phyloP scores from a whole-genome alignment of 2,329 filamentous ascomycete species.

The Claviceps sp. region DNA sequence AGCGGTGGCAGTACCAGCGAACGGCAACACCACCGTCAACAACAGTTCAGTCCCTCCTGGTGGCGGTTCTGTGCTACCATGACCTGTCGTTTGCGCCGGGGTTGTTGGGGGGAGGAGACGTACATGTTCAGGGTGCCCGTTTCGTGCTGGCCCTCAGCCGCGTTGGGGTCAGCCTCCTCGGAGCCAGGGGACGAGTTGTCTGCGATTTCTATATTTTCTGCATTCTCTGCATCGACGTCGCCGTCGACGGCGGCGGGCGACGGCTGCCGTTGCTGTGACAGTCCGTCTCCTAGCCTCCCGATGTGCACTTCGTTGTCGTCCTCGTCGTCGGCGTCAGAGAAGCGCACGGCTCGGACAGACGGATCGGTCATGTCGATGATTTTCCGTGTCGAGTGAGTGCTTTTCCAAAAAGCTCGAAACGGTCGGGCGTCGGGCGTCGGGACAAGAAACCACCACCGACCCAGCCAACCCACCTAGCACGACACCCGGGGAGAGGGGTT shows the following conservation, averaged over 20 bases:
- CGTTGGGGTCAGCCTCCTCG: conserved; percentile 26
- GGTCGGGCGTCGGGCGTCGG: neutral
- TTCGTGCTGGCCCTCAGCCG: conserved; percentile 36
- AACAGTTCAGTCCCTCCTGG: conserved; percentile 15
- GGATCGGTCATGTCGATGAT: conserved; percentile 27
- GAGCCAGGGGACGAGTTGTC: conserved; percentile 15
- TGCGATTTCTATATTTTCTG: too few relatives aligned
- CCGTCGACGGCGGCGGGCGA: conserved; percentile 12
- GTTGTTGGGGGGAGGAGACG: conserved; percentile 9
- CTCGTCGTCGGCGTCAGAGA: conserved; percentile 36
- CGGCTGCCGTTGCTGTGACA: conserved; percentile 12
- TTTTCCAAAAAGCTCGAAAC: neutral
- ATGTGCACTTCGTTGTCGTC: conserved; percentile 28
- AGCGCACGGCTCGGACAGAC: conserved; percentile 43
- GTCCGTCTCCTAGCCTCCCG: conserved; percentile 27
- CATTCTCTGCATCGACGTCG: conserved; percentile 10
- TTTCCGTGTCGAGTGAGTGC: neutral
- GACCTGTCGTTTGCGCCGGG: conserved; percentile 24
- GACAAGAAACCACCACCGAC: neutral
- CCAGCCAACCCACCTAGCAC: conserved; percentile 1
- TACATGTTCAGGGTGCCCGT: conserved; percentile 32
- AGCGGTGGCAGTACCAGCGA: too few relatives aligned
- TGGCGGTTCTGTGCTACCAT: conserved; percentile 28
- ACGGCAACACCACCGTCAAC: conserved; percentile 23
- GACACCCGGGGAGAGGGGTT: conserved; percentile 4